phyloP scores from a whole-genome alignment of 257 asterid genomes.

The Penstemon barbatus region DNA sequence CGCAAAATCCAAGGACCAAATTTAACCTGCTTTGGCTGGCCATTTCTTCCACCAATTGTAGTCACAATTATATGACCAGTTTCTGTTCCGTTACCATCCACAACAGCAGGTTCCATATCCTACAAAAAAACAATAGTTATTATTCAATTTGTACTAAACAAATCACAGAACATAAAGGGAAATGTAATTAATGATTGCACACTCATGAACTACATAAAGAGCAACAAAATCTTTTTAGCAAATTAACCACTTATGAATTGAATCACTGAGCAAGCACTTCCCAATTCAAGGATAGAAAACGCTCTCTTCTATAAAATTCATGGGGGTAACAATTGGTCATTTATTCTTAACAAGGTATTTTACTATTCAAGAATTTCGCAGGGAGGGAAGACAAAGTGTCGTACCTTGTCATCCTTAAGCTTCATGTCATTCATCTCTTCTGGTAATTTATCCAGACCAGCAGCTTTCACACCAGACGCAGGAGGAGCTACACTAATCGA shows the following conservation, averaged over 20 bases:
- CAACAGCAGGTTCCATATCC: constrained; percentile 82
- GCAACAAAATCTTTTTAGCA: neutral
- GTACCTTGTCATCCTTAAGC: constrained; percentile 64
- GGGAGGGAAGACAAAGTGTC: neutral
- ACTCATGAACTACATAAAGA: neutral
- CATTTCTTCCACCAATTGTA: constrained; percentile 69
- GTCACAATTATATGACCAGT: constrained; percentile 86
- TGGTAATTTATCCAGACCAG: constrained; percentile 50
- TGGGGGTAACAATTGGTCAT: neutral
- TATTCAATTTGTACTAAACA: neutral
- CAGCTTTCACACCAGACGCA: constrained; percentile 33
- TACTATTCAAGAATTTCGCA: neutral
- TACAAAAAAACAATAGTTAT: constrained; percentile 25
- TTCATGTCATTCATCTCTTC: constrained; percentile 64
- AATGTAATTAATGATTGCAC: no score
- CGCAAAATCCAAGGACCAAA: neutral
- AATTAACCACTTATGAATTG: no score
- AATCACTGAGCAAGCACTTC: no score
- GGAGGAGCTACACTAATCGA: constrained; percentile 46
- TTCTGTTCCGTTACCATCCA: constrained; percentile 79
- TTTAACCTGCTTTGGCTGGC: constrained; percentile 73
- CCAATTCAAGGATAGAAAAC: no score
- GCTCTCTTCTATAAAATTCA: neutral
- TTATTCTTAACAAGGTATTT: neutral
- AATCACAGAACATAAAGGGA: neutral